A percentile compares a stretch with the other conserved stretches of the same genome.
These are phyloP conservation scores for Discostella pseudostelligera DNA, from an alignment of 108 stramenopile species.

Conservation along the genomic window DNA sequence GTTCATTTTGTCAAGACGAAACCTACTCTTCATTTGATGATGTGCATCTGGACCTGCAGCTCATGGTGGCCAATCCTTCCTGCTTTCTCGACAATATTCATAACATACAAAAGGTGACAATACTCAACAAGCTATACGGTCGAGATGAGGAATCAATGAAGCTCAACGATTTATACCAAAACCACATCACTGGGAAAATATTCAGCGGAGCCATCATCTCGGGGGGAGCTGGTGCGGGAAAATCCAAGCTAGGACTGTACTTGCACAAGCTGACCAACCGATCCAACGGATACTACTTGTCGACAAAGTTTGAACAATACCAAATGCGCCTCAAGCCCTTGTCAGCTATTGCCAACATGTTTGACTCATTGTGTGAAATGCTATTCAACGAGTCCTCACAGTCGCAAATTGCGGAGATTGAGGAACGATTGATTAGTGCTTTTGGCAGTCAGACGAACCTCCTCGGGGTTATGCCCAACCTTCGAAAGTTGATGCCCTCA, in stretches of 20 bases:
- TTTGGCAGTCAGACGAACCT: constrained; percentile 12
- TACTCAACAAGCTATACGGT: constrained; percentile 24
- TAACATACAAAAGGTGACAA: not conserved
- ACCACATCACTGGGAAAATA: not conserved
- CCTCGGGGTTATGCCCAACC: constrained; percentile 6
- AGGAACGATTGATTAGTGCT: constrained; percentile 5
- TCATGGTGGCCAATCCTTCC: constrained; percentile 17
- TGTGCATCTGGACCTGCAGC: constrained; percentile 19
- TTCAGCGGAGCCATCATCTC: constrained; percentile 15
- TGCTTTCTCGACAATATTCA: constrained; percentile 25
- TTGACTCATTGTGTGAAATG: constrained; percentile 18
- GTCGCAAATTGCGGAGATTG: not conserved
- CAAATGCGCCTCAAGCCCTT: constrained; percentile 14
- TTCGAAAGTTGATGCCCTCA: constrained; percentile 13
- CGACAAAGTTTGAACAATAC: constrained; percentile 33
- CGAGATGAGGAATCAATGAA: constrained; percentile 14
- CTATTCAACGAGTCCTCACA: constrained; percentile 10
- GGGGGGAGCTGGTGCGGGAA: constrained; percentile 28
- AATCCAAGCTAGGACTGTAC: constrained; percentile 15
- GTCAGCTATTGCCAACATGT: constrained; percentile 11
- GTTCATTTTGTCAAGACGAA: constrained; percentile 17
- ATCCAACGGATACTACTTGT: constrained; percentile 10
- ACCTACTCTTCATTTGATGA: constrained; percentile 23
- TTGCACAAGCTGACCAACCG: constrained; percentile 3
- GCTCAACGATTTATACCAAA: constrained; percentile 14